These are phyloP conservation scores for Ophiostoma pallidulum DNA, from an alignment of 2,329 filamentous ascomycete species.

Conservation along the genomic window DNA sequence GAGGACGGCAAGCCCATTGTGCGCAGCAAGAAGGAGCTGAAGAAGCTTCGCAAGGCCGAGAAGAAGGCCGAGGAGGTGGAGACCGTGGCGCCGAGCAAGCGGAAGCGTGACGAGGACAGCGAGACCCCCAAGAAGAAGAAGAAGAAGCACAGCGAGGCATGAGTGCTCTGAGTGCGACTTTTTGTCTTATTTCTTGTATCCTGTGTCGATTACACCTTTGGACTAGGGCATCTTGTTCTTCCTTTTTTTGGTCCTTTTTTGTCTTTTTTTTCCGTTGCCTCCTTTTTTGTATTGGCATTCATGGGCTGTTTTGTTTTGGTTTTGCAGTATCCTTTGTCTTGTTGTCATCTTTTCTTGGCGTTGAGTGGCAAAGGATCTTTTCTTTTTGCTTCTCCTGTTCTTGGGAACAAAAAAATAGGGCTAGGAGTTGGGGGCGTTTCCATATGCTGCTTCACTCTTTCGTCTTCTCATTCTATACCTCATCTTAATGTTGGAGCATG, in stretches of 20 bases:
- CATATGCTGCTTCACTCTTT: not conserved
- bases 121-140: constrained; percentile 49
- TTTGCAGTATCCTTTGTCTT: not conserved
- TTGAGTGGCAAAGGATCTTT: not conserved
- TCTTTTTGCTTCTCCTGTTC: not conserved
- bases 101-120: constrained; percentile 58
- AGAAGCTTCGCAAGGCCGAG: constrained; percentile 24
- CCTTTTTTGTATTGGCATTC: too few species aligned
- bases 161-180: too few species aligned
- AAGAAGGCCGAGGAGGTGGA: constrained; percentile 28
- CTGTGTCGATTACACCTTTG: too few species aligned
- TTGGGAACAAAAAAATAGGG: constrained; percentile 7
- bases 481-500: constrained; percentile 1
- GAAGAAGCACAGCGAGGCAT: constrained; percentile 26
- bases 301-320: not conserved
- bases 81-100: constrained; percentile 44
- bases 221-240: too few species aligned
- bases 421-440: not conserved
- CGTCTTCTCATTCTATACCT: not conserved
- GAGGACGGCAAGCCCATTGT: constrained; percentile 56
- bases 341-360: too few species aligned
- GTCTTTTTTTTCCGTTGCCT: not conserved
- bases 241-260: too few species aligned
- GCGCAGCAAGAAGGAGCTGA: constrained; percentile 40
- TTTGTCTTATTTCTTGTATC: too few species aligned